Conservation (phyloP, 345 rosid genomes). For the Mallotus nudiflorus region DNA sequence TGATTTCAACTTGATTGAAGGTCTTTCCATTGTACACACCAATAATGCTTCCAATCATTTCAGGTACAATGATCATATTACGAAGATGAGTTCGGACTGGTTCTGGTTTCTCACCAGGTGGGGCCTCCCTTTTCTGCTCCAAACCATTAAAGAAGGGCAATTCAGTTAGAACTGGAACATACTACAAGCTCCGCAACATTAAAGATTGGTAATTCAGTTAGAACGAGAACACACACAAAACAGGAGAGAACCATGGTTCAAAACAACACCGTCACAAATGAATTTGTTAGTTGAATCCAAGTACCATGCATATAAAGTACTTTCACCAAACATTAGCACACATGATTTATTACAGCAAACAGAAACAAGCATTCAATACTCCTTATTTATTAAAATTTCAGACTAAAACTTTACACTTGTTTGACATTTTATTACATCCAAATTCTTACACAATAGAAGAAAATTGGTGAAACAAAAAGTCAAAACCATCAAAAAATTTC, state of each 20-base stretch:
- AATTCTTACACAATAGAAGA: too few species aligned
- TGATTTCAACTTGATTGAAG: slow-evolving; percentile 92
- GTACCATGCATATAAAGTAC: background rate
- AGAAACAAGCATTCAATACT: background rate
- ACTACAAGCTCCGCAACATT: background rate
- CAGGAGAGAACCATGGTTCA: background rate
- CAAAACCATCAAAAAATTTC: too few species aligned
- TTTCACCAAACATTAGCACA: background rate
- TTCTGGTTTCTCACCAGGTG: slow-evolving; percentile 95
- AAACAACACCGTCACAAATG: background rate
- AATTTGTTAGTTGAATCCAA: background rate
- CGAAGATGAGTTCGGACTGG: slow-evolving; percentile 87
- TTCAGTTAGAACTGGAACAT: background rate
- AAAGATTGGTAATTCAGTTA: background rate
- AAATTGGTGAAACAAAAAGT: too few species aligned
- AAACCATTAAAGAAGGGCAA: background rate
- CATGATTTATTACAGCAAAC: background rate
- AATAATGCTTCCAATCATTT: slow-evolving; percentile 92
- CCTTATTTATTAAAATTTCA: background rate
- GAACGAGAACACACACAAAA: background rate
- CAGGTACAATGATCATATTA: slow-evolving; percentile 93
- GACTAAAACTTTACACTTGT: background rate
- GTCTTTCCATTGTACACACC: slow-evolving; percentile 97
- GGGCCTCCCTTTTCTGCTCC: slow-evolving; percentile 87
- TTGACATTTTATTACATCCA: too few species aligned